A percentile compares a stretch with the other conserved stretches of the same genome.
Evolutionary conservation across 2,329 filamentous ascomycete species (phyloP).

Genomic region (Coccinonectria pachysandricola): DNA sequence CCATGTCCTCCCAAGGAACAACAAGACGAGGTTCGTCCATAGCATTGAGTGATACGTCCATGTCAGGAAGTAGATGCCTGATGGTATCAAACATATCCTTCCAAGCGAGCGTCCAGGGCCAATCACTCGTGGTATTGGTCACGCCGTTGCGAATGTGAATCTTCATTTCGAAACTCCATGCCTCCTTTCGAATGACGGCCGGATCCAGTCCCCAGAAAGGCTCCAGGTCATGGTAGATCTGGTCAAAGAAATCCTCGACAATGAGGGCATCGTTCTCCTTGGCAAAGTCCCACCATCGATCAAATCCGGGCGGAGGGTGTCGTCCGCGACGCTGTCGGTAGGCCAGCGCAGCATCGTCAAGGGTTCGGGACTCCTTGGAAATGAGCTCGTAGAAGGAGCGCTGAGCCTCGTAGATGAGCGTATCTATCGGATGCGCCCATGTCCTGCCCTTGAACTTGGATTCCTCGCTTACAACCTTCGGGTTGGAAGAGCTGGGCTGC

Average conservation of each 20-base stretch:
- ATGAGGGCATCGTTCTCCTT: conserved; percentile 40
- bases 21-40: conserved; percentile 59
- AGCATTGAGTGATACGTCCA: conserved; percentile 56
- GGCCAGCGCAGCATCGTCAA: conserved; percentile 43
- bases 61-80: conserved; percentile 50
- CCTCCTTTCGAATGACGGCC: conserved; percentile 38
- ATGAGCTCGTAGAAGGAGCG: conserved; percentile 28
- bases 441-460: neutral
- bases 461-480: neutral
- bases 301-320: conserved; percentile 53
- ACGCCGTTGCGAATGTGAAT: conserved; percentile 45
- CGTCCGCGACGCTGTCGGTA: conserved; percentile 49
- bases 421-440: conserved; percentile 39
- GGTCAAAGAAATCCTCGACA: conserved; percentile 55
- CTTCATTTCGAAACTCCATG: conserved; percentile 48
- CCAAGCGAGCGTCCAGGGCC: conserved; percentile 51
- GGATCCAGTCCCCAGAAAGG: conserved; percentile 47
- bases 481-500: neutral
- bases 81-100: conserved; percentile 41
- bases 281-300: conserved; percentile 50
- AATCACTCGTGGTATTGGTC: conserved; percentile 41
- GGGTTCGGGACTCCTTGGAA: conserved; percentile 35
- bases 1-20: conserved; percentile 52
- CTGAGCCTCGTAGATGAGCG: conserved; percentile 37
- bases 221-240: conserved; percentile 50